Conservation (phyloP, 768 basidiomycete genomes). For the Pholiota molesta region DNA sequence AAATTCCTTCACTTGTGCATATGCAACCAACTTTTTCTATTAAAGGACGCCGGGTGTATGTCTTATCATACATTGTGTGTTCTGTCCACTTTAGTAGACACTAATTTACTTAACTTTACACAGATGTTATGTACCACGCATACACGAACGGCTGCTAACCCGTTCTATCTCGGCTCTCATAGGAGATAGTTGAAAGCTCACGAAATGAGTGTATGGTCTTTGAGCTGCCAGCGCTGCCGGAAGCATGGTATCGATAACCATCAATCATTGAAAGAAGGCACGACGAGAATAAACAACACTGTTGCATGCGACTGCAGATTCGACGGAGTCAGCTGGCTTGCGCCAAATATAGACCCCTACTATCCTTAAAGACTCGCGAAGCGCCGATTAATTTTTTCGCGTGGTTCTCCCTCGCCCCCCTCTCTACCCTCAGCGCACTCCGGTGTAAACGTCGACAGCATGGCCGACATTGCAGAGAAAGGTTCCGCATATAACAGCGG, state of each 20-base stretch:
- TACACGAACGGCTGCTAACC: background rate
- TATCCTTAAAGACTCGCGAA: conserved; percentile 1
- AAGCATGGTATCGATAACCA: conserved; percentile 2
- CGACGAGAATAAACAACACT: background rate
- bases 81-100: background rate
- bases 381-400: background rate
- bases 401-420: background rate
- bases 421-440: background rate
- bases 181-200: background rate
- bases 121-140: background rate
- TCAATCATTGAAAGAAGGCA: background rate
- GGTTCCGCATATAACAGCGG: conserved; percentile 19
- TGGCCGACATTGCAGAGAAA: conserved; percentile 22
- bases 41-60: background rate
- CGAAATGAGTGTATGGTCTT: background rate
- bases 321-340: conserved; percentile 5
- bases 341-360: conserved; percentile 1
- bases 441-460: conserved; percentile 1
- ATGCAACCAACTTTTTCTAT: background rate
- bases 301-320: background rate
- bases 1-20: no score
- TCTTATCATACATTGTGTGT: background rate
- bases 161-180: background rate
- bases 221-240: background rate
- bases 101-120: background rate